Evolutionary conservation across 768 basidiomycete species (phyloP), one percentile per base, ranked within the genome.

Genomic region (Chalciporus chontae): DNA sequence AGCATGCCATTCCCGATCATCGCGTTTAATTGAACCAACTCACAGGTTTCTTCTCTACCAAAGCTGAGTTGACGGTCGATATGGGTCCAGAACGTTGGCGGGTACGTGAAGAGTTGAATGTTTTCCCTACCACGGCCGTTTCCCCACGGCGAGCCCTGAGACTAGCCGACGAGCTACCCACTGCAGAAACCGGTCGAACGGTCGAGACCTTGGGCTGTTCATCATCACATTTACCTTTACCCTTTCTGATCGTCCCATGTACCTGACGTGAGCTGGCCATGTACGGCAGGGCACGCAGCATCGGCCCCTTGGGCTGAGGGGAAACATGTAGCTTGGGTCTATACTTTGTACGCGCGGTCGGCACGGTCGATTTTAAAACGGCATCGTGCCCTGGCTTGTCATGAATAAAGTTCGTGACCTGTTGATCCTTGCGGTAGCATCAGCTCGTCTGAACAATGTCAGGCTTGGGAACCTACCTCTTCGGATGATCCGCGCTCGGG

Each of bases 21-120:
- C 50, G 56, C 57, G 45, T 59, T n/a, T 59, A 57, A 67, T 58
- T 29, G 53, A 49, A 40, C 44, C 37, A n/a, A 58, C 71, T 61
- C 64, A 71, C 70, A 53, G 55, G 57, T 39, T 63, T 58, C 56
- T 67, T 66, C 48, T 62, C 61, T 34, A 57, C 51, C 49, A 59
- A 56, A 54, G 64, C 58, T 53, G 61, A 54, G 52, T 56, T 59
- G 23, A 19, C 56, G 43, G 63, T 43, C 49, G 51, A 55, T 52
- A 48, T 38, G 41, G 55, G 55, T 9, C 59, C 60, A 57, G 45
- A 53, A 17, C 27, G 48, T 23, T 58, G 50, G 8, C 39, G 45
- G 23, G 21, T 34, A 41, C 47, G 43, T 14, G 23, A 29, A 19
- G 37, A 14, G 24, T 21, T 36, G n/a, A 24, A n/a, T 18, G 10